phyloP scores from a whole-genome alignment of 768 basidiomycete genomes.

The Tylopilus sp. region DNA sequence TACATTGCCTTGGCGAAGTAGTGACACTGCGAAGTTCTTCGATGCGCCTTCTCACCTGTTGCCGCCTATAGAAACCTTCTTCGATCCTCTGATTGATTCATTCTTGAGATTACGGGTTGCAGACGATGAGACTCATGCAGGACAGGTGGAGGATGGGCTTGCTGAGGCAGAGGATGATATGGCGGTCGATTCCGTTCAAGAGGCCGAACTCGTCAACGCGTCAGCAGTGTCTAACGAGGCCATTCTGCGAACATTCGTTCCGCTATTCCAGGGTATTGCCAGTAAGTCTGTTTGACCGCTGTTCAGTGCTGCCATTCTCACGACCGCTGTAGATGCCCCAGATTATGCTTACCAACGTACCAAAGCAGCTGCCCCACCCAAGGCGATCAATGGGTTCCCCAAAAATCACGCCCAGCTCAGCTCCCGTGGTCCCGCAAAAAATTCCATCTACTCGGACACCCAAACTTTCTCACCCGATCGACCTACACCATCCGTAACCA shows the following conservation, averaged over 20 bases:
- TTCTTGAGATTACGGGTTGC: conserved; percentile 37
- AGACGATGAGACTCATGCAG: conserved; percentile 13
- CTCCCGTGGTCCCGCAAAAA: conserved; percentile 21
- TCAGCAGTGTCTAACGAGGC: conserved; percentile 42
- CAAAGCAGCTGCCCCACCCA: conserved; percentile 10
- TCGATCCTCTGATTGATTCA: conserved; percentile 56
- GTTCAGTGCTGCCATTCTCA: conserved; percentile 3
- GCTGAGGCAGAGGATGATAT: conserved; percentile 44
- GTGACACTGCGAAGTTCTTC: conserved; percentile 48
- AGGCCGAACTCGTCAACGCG: conserved; percentile 15
- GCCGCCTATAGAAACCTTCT: conserved; percentile 70
- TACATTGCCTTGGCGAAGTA: conserved; percentile 36
- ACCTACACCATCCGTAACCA: conserved; percentile 10
- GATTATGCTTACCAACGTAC: conserved; percentile 22
- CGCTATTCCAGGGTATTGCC: conserved; percentile 56
- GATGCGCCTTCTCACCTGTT: conserved; percentile 72
- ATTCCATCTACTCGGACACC: conserved; percentile 10
- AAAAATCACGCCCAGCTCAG: conserved; percentile 12
- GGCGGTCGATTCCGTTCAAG: conserved; percentile 34
- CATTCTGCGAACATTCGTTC: conserved; percentile 58
- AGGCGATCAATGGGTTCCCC: conserved; percentile 12
- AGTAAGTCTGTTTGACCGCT: conserved; percentile 29
- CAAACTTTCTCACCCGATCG: conserved; percentile 11
- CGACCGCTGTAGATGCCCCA: conserved; percentile 12
- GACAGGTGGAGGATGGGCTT: conserved; percentile 17